Percentiles rank a stretch among this genome's conserved stretches.
Conservation (phyloP, 2,329 filamentous ascomycete genomes). For the Whalleya microplaca region DNA sequence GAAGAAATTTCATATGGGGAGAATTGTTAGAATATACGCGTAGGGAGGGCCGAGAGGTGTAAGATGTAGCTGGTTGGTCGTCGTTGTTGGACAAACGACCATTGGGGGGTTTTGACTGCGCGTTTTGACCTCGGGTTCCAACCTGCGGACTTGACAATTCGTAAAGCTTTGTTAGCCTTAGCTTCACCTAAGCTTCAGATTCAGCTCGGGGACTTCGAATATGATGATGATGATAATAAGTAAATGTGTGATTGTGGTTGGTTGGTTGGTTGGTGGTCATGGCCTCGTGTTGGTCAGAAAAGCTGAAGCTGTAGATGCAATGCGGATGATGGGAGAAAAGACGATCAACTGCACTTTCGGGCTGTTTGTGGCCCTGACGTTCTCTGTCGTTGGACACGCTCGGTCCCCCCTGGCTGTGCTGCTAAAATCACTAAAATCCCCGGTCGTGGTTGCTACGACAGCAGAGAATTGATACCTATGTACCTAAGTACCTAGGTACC, state of each 20-base stretch:
- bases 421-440: conserved; percentile 13
- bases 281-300: neutral
- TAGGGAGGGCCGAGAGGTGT: no score
- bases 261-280: neutral
- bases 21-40: conserved; percentile 1
- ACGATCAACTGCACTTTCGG: no score
- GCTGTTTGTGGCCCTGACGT: no score
- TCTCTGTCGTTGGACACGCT: no score
- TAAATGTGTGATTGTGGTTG: neutral
- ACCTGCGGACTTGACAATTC: no score
- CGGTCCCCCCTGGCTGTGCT: conserved; percentile 10
- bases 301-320: neutral
- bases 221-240: neutral
- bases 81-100: no score
- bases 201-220: neutral
- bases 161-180: no score
- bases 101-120: no score
- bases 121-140: neutral
- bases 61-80: neutral
- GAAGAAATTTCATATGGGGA: conserved; percentile 26
- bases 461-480: neutral
- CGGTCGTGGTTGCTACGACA: conserved; percentile 20
- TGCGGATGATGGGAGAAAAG: neutral
- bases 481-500: conserved; percentile 1
- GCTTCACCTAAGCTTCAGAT: no score